Percentiles rank a stretch among this genome's conserved stretches.
Evolutionary conservation across 2,329 filamentous ascomycete species (phyloP).

Genomic region (Exophiala spinifera): DNA sequence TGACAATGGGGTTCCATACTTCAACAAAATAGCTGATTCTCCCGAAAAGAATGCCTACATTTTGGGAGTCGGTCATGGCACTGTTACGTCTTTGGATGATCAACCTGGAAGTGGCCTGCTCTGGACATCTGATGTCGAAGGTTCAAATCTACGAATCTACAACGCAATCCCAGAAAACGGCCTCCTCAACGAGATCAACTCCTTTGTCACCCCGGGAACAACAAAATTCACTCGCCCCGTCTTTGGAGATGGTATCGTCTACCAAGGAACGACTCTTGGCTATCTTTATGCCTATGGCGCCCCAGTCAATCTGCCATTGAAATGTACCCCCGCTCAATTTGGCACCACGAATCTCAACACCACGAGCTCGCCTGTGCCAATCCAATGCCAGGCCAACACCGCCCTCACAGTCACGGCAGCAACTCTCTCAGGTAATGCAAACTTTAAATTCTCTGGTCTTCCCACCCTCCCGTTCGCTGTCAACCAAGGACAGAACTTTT

Average conservation of each 20-base stretch:
- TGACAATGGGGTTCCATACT: slow-evolving; percentile 34
- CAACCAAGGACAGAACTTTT: slow-evolving; percentile 36
- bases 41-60: slow-evolving; percentile 32
- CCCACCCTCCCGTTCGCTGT: slow-evolving; percentile 37
- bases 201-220: slow-evolving; percentile 29
- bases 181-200: slow-evolving; percentile 28
- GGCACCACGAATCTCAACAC: slow-evolving; percentile 41
- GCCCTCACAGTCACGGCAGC: slow-evolving; percentile 34
- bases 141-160: slow-evolving; percentile 30
- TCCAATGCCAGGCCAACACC: slow-evolving; percentile 25
- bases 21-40: slow-evolving; percentile 34
- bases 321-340: slow-evolving; percentile 42
- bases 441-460: slow-evolving; percentile 40
- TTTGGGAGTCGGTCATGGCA: slow-evolving; percentile 36
- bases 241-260: slow-evolving; percentile 31
- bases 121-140: slow-evolving; percentile 33
- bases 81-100: slow-evolving; percentile 29
- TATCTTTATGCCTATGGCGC: slow-evolving; percentile 33
- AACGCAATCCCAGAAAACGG: slow-evolving; percentile 30
- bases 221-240: slow-evolving; percentile 32
- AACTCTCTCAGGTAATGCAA: slow-evolving; percentile 31
- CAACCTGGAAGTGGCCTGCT: slow-evolving; percentile 30
- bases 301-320: slow-evolving; percentile 43
- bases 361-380: slow-evolving; percentile 30
- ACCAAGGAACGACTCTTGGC: slow-evolving; percentile 27